Base-by-base conservation (phyloP, 495 filamentous ascomycete genomes). In the Penicillium psychrofluorescens region DNA sequence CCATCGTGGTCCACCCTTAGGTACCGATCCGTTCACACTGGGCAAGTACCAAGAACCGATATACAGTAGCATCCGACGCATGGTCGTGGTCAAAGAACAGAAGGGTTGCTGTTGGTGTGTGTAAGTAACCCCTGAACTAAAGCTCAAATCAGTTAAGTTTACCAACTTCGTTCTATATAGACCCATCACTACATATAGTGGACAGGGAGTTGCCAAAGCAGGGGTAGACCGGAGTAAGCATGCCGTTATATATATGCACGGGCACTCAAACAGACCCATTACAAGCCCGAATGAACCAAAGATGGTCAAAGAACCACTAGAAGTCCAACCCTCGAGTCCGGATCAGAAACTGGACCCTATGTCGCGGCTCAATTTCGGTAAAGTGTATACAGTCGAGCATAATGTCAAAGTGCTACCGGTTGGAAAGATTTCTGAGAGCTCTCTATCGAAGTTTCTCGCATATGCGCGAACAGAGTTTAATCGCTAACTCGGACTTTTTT, bases 371-470 rank as follows among this genome's bases (percentile, higher is more conserved):
- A 74, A 75, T 36, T 75, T 68, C 39, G 66, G 59, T 11, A 76
- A 76, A 37, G 46, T 65, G 4, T 67, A 75, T 50, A 69, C 72
- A 1, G 68, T 72, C 16, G 68, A 76, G 45, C 65, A 74, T 40
- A 71, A 74, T 36, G 43, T 69, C 10, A 72, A 68, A 40, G 67
- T 75, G 6, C 48, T 57, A 7, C 47, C 63, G 1, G 56, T 70
- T 29, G 72, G 71, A 0, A 39, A 38, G 11, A 51, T 71, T 7
- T 40, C 49, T 8, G 32, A 54, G 1, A 27, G 36, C 11, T 67
- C 62, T 4, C 53, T 63, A 38, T 28, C 50, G 4, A 53, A 49
- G 6, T 60, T 72, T 14, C 27, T 40, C 3, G 22, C 32, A 6
- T 73, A 64, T 40, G 49, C 51, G 1, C 44, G 42, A 33, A 35